Evolutionary conservation across 345 rosid species (phyloP), one percentile per base, ranked within the genome.

Genomic region (Populus alba): DNA sequence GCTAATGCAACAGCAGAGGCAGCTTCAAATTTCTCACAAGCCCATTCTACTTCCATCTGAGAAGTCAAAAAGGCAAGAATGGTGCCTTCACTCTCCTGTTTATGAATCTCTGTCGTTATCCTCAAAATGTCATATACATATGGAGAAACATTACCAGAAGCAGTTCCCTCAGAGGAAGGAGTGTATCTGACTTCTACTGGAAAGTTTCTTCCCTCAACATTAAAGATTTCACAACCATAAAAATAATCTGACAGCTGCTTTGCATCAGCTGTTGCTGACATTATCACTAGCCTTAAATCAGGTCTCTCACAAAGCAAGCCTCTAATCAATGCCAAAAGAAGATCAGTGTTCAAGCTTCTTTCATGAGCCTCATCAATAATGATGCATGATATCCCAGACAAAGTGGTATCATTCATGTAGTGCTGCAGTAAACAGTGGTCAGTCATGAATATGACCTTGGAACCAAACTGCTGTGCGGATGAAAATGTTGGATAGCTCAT

Each of bases 221-320:
- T 78, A 83, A 87, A 81, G 73, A 90, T 88, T 53, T 67, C 73
- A 78, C 95, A 95, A 43, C 89, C 87, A 65, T 82, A 93, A 75
- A 93, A 91, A 88, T 90, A 95, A 18, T 87, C 80, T 31, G 98
- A 88, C 17, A 95, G 92, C 79, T 91, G 92, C 66, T 75, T 70
- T 55, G 98, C 91, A 89, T 95, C 90, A 18, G 93, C 98, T 35
- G 98, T 95, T 75, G 98, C 98, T 67, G 97, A 95, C 98, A 95
- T 95, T 86, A 95, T 91, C 59, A 95, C 77, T 80, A 95, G 89
- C 87, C 93, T 91, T 73, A 95, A 73, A 72, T 91, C 89, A 81
- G 45, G 41, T 81, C 94, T 91, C 83, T 47, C 79, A 66, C 73
- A 59, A 55, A 93, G 90, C 76, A 95, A 83, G 75, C 84, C 83